Evolutionary conservation across 495 filamentous ascomycete genomes (phyloP).

Genomic region (Penicillium malachiteum): DNA sequence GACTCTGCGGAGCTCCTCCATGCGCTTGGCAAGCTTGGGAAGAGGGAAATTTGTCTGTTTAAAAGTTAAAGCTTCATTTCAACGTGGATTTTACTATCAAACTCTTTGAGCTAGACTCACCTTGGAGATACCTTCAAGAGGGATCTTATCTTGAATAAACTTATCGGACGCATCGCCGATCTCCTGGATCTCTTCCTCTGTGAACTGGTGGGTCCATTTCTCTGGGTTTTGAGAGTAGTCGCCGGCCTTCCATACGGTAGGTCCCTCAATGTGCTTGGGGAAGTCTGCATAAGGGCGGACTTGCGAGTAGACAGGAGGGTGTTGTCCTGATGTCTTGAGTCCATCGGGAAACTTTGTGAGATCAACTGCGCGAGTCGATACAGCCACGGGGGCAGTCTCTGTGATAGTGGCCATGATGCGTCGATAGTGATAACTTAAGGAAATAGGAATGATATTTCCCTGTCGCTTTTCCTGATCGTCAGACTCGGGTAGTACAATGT

Average conservation of each 20-base stretch:
- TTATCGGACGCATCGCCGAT: constrained; percentile 64
- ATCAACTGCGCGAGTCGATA: constrained; percentile 12
- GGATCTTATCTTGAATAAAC: constrained; percentile 60
- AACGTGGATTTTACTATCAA: too few species aligned
- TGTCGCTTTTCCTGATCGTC: too few species aligned
- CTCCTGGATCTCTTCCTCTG: constrained; percentile 63
- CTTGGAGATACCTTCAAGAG: constrained; percentile 75
- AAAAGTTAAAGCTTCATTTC: neutral
- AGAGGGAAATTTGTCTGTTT: constrained; percentile 54
- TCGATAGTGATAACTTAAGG: neutral
- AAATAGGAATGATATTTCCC: too few species aligned
- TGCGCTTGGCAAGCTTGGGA: constrained; percentile 55
- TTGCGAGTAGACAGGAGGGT: constrained; percentile 65
- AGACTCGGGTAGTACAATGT: neutral
- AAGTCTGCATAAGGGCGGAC: constrained; percentile 70
- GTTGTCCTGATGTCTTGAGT: constrained; percentile 75
- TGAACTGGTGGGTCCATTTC: constrained; percentile 74
- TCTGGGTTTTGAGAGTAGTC: constrained; percentile 69
- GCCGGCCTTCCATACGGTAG: constrained; percentile 75
- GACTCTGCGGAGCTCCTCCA: constrained; percentile 62
- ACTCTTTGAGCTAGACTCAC: constrained; percentile 18
- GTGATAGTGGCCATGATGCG: constrained; percentile 19
- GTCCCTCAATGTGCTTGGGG: constrained; percentile 69
- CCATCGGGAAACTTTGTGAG: constrained; percentile 52
- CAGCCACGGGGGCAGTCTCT: constrained; percentile 3